Base-by-base conservation (phyloP, 169 alveolate species). In the Cryptosporidium felis region DNA sequence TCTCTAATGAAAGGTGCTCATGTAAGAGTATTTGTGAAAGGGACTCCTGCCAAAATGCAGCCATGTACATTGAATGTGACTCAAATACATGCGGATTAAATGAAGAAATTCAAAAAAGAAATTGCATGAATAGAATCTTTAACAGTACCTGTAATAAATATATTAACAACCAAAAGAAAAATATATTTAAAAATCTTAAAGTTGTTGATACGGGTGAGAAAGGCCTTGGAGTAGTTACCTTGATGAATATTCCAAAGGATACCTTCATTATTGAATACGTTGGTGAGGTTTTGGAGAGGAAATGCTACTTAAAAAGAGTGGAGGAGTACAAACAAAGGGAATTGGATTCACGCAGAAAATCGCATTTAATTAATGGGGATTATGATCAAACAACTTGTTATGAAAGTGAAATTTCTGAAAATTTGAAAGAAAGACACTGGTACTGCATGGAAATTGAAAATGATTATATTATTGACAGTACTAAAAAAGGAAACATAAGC, bases 401-500 rank as follows among this genome's bases (percentile, higher is more conserved):
- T 49, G 82, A 81, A 66, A 14, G 60, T 41, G 59, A 46, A 66
- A 38, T 47, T 21, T 82, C 47, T 21, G 6, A 32, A 1, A 60
- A 60, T 56, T 42, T 34, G 0, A 88, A 58, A 58, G 58, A 47
- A 67, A 62, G 65, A 47, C 96, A 94, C 66, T 94, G 97, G 97
- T 94, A 94, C 67, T 81, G 91, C 23, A 91, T 94, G 94, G 93
- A 94, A 88, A 82, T 94, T 28, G 92, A 91, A 61, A 90, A 91
- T 42, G 96, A 93, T 26, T 97, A 94, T 45, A 96, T 96, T 34
- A 97, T 98, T 74, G 99, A 98, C 89, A 97, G 99, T 53, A 96
- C 99, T 46, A 91, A 92, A 51, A 91, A 94, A 91, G 99, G 99
- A 34, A 96, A 96, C 91, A 90, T 97, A 38, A 97, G 99, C 1